These are phyloP conservation scores for Gryganskiella cystojenkinii DNA, from an alignment of 192 early-diverging fungal genomes.

Conservation along the genomic window DNA sequence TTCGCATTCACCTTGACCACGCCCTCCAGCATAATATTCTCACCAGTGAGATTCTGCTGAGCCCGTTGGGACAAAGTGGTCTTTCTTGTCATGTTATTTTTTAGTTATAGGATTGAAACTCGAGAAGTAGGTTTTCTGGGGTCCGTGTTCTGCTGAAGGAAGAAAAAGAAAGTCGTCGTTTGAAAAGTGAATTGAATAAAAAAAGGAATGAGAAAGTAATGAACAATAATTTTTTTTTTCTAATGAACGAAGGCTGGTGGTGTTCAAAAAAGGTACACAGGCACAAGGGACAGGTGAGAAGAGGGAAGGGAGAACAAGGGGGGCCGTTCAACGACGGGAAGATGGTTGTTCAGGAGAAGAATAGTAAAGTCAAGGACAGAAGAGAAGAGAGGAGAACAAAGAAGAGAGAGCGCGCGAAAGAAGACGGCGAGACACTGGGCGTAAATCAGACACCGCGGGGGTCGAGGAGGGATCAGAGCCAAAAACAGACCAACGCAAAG, in stretches of 20 bases:
- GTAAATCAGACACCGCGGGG: no score
- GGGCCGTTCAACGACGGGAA: no score
- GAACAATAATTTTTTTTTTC: no score
- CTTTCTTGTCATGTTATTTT: slow-evolving; percentile 10
- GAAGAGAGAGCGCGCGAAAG: neutral
- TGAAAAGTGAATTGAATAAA: neutral
- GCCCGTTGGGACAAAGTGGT: slow-evolving; percentile 28
- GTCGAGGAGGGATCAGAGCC: no score
- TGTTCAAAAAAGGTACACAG: neutral
- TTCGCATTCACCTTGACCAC: slow-evolving; percentile 22
- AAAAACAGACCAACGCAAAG: neutral
- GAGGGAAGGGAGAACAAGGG: neutral
- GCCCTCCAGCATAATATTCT: slow-evolving; percentile 33
- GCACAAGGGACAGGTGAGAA: neutral
- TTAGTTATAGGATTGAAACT: no score
- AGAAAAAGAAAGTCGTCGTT: no score
- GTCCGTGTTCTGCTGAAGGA: no score
- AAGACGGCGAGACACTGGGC: neutral
- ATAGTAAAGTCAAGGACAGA: neutral
- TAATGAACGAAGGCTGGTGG: no score
- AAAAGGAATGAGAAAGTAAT: neutral
- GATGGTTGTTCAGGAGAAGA: neutral
- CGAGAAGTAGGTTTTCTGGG: no score
- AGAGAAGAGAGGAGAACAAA: slow-evolving; percentile 1
- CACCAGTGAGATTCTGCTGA: slow-evolving; percentile 18